Base-by-base conservation (phyloP, 192 early-diverging fungal species). In the Geosiphon pyriformis region DNA sequence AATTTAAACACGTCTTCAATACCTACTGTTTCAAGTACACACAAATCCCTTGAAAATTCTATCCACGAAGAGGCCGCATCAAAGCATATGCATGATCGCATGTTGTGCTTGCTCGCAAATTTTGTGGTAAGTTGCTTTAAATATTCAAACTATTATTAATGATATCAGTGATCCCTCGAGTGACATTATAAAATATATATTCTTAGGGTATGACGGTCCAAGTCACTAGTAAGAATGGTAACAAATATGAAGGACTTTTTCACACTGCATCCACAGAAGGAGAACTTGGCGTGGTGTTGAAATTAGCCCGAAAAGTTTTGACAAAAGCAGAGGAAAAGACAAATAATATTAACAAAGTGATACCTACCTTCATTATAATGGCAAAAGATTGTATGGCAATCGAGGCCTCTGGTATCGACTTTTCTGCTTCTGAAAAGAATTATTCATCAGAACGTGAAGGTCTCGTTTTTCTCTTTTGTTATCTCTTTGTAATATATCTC, bases 171-270 rank as follows among this genome's bases (percentile, higher is more conserved):
- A n/a, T n/a, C n/a, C n/a, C n/a, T n/a, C n/a, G n/a, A n/a, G n/a
- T n/a, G n/a, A n/a, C n/a, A n/a, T n/a, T n/a, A n/a, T n/a, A n/a
- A n/a, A n/a, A n/a, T n/a, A n/a, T n/a, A n/a, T n/a, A n/a, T n/a
- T 54, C 50, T 18, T 35, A 92, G 91, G 92, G 92, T 3, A 80
- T 72, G 48, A 76, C 71, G 33, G 88, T 93, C 8, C 59, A 80
- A 51, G 80, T 87, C 6, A 80, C 75, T 10, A 73, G 83, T 2
- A 80, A 78, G 58, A 72, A 80, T 26, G 89, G 89, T 10, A 70
- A 72, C 20, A 75, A 73, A 55, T 90, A 81, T 64, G 82, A 89
- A 64, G 90, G 92, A 7, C 75, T 93, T 31, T 85, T 89, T 51
- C 83, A 87, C 42, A 71, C 83, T 10, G 81, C 84, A 30, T 76